Conservation (phyloP, 208 protist genomes). For the Acanthamoeba lenticulata region DNA sequence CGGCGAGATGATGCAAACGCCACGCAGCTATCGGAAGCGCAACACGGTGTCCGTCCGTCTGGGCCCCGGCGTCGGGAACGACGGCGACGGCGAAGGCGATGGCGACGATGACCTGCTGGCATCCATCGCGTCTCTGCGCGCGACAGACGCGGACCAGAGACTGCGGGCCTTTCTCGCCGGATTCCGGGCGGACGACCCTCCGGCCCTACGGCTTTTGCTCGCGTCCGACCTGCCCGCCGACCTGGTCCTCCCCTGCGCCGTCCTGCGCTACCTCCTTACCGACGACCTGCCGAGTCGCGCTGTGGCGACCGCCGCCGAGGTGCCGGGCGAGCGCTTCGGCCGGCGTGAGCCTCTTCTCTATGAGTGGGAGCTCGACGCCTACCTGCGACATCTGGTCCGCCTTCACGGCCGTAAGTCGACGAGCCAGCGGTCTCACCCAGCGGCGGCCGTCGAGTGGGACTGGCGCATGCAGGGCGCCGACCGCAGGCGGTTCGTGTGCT, state of each 20-base stretch:
- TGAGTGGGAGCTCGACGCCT: slow-evolving; percentile 33
- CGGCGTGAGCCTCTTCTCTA: slow-evolving; percentile 14
- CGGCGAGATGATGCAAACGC: slow-evolving; percentile 11
- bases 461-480: slow-evolving; percentile 34
- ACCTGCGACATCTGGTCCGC: neutral
- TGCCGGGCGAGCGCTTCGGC: neutral
- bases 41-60: neutral
- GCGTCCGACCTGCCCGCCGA: neutral
- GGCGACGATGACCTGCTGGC: neutral
- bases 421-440: no score
- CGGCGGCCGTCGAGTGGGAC: neutral
- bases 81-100: no score
- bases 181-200: neutral
- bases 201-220: no score
- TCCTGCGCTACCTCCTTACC: neutral
- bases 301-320: neutral
- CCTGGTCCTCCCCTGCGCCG: neutral
- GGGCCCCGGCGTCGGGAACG: no score
- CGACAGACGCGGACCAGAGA: neutral
- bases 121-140: neutral
- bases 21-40: neutral
- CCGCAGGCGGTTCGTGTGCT: slow-evolving; percentile 3
- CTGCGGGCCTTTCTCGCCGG: neutral
- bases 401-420: neutral
- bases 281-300: neutral